phyloP scores from a whole-genome alignment of 2,329 filamentous ascomycete genomes.

The Fusarium poae region DNA sequence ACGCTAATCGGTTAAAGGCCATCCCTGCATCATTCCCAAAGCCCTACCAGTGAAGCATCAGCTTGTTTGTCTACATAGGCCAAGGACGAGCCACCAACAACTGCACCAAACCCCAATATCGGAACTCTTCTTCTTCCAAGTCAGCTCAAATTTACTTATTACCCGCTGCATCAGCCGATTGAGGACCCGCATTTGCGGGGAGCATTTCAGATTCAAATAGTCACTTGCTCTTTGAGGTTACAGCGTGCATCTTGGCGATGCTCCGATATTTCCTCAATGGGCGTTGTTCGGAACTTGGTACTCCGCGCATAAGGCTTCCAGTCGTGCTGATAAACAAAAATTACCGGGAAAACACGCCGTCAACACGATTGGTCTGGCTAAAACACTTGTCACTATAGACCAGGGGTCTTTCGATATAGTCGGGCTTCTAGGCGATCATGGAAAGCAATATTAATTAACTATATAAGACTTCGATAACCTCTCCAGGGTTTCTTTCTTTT shows the following conservation, averaged over 20 bases:
- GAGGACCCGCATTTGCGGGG: conserved; percentile 5
- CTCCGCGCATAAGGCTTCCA: conserved; percentile 15
- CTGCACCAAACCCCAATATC: background rate
- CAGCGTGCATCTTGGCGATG: conserved; percentile 7
- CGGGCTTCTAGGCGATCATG: background rate
- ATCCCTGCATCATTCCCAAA: background rate
- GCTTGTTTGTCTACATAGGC: background rate
- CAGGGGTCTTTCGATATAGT: background rate
- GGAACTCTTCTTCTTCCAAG: background rate
- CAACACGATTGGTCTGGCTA: background rate
- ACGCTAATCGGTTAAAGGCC: conserved; percentile 3
- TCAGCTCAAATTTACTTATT: background rate
- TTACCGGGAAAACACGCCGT: conserved; percentile 10
- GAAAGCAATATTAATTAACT: background rate
- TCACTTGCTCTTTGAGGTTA: conserved; percentile 14
- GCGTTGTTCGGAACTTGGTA: conserved; percentile 29
- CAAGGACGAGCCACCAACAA: background rate
- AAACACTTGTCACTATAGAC: background rate
- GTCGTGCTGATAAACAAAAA: background rate
- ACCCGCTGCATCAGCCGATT: background rate
- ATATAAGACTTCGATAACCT: conserved; percentile 12
- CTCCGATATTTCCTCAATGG: conserved; percentile 35
- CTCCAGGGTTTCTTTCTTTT: background rate
- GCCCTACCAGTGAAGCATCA: background rate
- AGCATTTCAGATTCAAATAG: background rate